Percentiles rank a stretch among this genome's conserved stretches.
These are phyloP conservation scores for Noccaea caerulescens DNA, from an alignment of 345 rosid species.

Conservation along the genomic window DNA sequence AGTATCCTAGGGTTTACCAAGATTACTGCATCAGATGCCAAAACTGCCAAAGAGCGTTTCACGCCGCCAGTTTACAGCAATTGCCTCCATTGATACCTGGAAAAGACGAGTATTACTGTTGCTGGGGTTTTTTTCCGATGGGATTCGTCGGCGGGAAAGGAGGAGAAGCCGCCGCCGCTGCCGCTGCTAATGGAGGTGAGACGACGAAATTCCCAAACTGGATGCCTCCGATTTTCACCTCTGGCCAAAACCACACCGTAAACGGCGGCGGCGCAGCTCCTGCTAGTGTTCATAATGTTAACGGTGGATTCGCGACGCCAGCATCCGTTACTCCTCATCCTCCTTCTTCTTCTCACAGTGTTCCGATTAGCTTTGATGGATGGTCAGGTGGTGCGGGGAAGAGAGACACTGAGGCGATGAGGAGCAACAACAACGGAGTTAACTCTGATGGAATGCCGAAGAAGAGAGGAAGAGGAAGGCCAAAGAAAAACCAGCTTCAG, in stretches of 20 bases:
- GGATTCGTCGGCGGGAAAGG: slow-evolving; percentile 55
- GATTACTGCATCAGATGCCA: slow-evolving; percentile 83
- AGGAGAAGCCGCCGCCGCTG: slow-evolving; percentile 10
- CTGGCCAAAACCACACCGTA: slow-evolving; percentile 5
- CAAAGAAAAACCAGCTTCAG: slow-evolving; percentile 56
- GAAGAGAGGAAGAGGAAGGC: slow-evolving; percentile 73
- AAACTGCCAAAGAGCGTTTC: slow-evolving; percentile 73
- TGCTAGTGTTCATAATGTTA: slow-evolving; percentile 4
- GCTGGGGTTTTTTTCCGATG: slow-evolving; percentile 88
- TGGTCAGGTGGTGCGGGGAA: slow-evolving; percentile 31
- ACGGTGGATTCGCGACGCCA: slow-evolving; percentile 24
- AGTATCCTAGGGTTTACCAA: slow-evolving; percentile 79
- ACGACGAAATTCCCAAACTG: slow-evolving; percentile 54
- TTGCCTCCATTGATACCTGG: slow-evolving; percentile 85
- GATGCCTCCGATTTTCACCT: slow-evolving; percentile 56
- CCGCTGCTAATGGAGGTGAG: slow-evolving; percentile 26
- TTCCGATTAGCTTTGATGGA: slow-evolving; percentile 37
- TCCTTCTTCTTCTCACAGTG: not conserved
- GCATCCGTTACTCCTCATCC: not conserved
- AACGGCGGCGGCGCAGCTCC: slow-evolving; percentile 6
- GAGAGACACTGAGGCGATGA: slow-evolving; percentile 42
- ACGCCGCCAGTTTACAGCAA: slow-evolving; percentile 58
- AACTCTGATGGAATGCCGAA: slow-evolving; percentile 29
- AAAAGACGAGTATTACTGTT: slow-evolving; percentile 76
- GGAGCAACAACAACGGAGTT: slow-evolving; percentile 6